Conservation (phyloP, 768 basidiomycete genomes). For the Pleurotus eryngii region DNA sequence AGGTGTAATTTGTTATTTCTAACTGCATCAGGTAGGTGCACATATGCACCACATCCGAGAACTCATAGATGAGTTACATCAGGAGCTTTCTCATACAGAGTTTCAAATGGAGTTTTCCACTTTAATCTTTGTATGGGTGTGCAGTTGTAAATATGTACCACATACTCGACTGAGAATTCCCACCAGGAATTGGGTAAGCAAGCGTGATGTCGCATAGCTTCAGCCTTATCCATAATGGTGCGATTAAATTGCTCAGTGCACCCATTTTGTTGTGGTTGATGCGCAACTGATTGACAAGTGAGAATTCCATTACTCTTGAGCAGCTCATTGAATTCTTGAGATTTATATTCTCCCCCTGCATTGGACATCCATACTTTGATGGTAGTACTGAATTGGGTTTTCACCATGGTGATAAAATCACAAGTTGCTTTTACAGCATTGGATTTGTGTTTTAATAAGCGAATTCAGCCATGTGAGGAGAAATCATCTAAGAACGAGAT, state of each 20-base stretch:
- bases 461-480: background rate
- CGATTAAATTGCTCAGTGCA: slow-evolving; percentile 26
- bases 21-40: background rate
- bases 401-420: slow-evolving; percentile 6
- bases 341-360: slow-evolving; percentile 13
- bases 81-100: too few relatives aligned
- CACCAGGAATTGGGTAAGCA: too few relatives aligned
- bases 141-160: too few relatives aligned
- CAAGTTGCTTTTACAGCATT: slow-evolving; percentile 6
- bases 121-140: too few relatives aligned
- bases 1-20: background rate
- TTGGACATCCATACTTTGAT: slow-evolving; percentile 10
- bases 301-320: slow-evolving; percentile 15
- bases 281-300: slow-evolving; percentile 14
- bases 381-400: slow-evolving; percentile 7
- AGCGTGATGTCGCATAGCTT: slow-evolving; percentile 17
- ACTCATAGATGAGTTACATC: too few relatives aligned
- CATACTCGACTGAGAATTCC: too few relatives aligned
- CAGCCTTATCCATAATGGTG: slow-evolving; percentile 16
- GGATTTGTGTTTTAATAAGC: slow-evolving; percentile 9
- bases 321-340: slow-evolving; percentile 7
- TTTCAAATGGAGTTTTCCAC: too few relatives aligned
- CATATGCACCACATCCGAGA: too few relatives aligned
- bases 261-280: slow-evolving; percentile 25
- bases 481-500: background rate